Evolutionary conservation across 352 stramenopile genomes (phyloP), one percentile per base, ranked within the genome.

Genomic region (Phytophthora aleatoria): DNA sequence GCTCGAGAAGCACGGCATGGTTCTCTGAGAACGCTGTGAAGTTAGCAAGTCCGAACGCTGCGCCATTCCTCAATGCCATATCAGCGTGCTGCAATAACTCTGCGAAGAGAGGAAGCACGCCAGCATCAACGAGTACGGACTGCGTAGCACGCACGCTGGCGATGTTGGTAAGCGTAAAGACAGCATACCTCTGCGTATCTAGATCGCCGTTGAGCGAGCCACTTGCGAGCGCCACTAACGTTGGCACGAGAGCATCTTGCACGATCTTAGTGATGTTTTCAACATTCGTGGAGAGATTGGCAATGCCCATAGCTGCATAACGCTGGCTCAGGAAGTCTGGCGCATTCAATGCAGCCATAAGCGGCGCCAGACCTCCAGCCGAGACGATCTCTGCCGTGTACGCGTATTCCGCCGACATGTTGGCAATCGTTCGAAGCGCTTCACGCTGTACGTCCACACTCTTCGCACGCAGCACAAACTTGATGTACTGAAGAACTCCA

Each of bases 401-500:
- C 36, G 94, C 87, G 58, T 96, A 98, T 71, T 98, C 94, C 15
- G 95, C 96, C 9, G 94, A 96, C 73, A 99, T 94, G 74, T 99
- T 99, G 47, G 90, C 96, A 62, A 99, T 92, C 5, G 93, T 85
- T 20, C 96, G 85, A 31, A 98, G 76, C 9, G 92, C 96, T 71
- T 99, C 97, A 33, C 96, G 87, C 70, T 98, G 90, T 5, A 99
- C 92, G 48, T 97, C 91, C 59, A 97, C 81, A 50, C 75, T 96
- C 64, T 98, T 98, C 27, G 79, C 83, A 7, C 94, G 80, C 52
- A 99, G 70, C 7, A 98, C 87, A 58, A 97, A 98, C 76, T 98
- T 98, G 16, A 99, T 83, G 72, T 99, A 96, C 61, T 99, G 96
- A 47, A 99, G 69, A 27, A 98, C 85, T 41, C 96, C 97, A 59